A percentile compares a stretch with the other conserved stretches of the same genome.
These are phyloP conservation scores for Fulvia fulva DNA, from an alignment of 2,329 filamentous ascomycete genomes.

Conservation along the genomic window DNA sequence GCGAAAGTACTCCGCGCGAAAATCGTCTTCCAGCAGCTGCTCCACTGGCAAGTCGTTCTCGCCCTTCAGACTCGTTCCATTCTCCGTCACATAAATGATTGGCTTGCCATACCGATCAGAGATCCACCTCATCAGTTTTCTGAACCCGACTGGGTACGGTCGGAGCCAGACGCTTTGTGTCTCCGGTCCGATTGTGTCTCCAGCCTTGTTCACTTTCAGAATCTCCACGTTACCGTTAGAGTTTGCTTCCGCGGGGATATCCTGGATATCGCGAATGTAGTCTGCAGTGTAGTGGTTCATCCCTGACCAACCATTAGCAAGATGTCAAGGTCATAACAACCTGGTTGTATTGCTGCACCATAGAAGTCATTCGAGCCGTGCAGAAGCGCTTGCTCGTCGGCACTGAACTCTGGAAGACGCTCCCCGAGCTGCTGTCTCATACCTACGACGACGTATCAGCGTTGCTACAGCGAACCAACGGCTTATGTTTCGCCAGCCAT, in stretches of 20 bases:
- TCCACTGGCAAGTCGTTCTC: constrained; percentile 72
- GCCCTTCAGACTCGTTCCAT: constrained; percentile 77
- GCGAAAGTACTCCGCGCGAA: constrained; percentile 74
- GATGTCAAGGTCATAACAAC: background rate
- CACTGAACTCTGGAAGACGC: constrained; percentile 69
- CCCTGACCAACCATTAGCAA: constrained; percentile 1
- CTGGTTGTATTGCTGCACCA: constrained; percentile 66
- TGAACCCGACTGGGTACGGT: constrained; percentile 72
- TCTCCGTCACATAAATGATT: constrained; percentile 79
- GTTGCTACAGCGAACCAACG: background rate
- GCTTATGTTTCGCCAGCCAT: background rate
- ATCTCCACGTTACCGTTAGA: constrained; percentile 72
- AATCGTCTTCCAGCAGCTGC: constrained; percentile 73
- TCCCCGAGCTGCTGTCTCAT: constrained; percentile 79
- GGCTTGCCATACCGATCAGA: constrained; percentile 71
- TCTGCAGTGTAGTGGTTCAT: constrained; percentile 84
- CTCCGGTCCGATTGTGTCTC: constrained; percentile 72
- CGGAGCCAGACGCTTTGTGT: constrained; percentile 80
- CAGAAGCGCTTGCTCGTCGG: constrained; percentile 69
- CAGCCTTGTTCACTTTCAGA: constrained; percentile 63
- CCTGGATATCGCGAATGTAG: constrained; percentile 70
- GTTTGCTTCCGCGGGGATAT: constrained; percentile 58
- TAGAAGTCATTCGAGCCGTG: constrained; percentile 90
- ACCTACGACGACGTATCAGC: constrained; percentile 8
- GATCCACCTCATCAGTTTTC: constrained; percentile 72